Base-by-base conservation (phyloP, 148 eudicot species). In the Cornus controversa region DNA sequence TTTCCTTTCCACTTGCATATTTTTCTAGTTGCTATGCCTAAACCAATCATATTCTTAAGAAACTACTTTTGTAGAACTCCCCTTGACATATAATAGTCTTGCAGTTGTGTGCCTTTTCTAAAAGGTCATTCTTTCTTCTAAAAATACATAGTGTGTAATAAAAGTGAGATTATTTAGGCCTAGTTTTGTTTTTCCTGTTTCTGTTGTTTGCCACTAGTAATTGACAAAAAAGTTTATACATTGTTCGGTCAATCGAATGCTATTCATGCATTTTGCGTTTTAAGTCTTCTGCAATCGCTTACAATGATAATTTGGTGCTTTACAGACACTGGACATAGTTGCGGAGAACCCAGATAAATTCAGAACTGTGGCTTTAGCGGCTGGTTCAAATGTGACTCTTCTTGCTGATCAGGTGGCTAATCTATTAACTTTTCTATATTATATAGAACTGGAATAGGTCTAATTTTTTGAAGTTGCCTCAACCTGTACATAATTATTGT, bases 321-420 rank as follows among this genome's bases (percentile, higher is more conserved):
- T 85, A 36, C 90, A 96, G 99, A 96, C 99, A 73, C 76, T 96
- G 84, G 96, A 89, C 76, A 96, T 96, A 78, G 97, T 96, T 79
- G 97, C 90, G 3, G 98, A 96, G 78, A 89, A 96, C 82, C 91
- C 92, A 68, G 95, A 92, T 68, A 96, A 93, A 75, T 96, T 96
- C 83, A 87, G 89, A 87, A 82, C 93, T 68, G 98, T 96, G 18
- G 99, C 99, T 42, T 92, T 96, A 66, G 97, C 99, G 78, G 98
- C 98, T 71, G 99, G 99, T 83, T 92, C 98, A 76, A 96, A 96
- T 82, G 93, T 96, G 76, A 91, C 99, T 79, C 99, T 96, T 88
- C 99, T 96, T 53, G 98, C 98, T 65, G 99, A 96, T 77, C 99
- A 96, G 98, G 99, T 96, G 80, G 90, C 27, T 15, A 67, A 23